A percentile compares a stretch with the other conserved stretches of the same genome.
These are phyloP conservation scores for Plenodomus tracheiphilus DNA, from an alignment of 2,329 filamentous ascomycete species.

Conservation along the genomic window DNA sequence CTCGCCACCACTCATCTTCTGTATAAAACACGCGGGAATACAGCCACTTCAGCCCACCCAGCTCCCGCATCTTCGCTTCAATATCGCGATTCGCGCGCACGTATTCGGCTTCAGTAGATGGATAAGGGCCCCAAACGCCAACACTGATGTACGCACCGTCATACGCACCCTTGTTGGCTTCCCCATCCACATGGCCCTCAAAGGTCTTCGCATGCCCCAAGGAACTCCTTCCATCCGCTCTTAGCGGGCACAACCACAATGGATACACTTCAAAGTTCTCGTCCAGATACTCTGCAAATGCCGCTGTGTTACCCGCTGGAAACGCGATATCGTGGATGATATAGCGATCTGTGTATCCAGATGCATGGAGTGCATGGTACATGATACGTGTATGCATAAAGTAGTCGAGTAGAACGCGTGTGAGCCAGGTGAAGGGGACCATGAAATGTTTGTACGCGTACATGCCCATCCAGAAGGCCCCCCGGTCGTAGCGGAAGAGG, in stretches of 20 bases:
- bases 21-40: constrained; percentile 86
- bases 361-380: constrained; percentile 65
- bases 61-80: constrained; percentile 67
- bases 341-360: constrained; percentile 57
- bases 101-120: constrained; percentile 60
- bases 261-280: constrained; percentile 56
- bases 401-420: constrained; percentile 61
- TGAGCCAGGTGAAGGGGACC: constrained; percentile 61
- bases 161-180: constrained; percentile 10
- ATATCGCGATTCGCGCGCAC: constrained; percentile 70
- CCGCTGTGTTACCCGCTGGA: constrained; percentile 54
- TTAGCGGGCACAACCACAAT: constrained; percentile 61
- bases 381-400: constrained; percentile 66
- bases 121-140: constrained; percentile 77
- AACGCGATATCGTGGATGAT: constrained; percentile 67
- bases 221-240: constrained; percentile 34
- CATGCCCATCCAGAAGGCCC: constrained; percentile 65
- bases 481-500: constrained; percentile 65
- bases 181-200: constrained; percentile 3
- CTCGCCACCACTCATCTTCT: constrained; percentile 69
- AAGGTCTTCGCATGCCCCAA: constrained; percentile 34
- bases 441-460: constrained; percentile 64
- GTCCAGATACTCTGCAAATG: constrained; percentile 58
- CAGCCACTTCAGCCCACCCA: constrained; percentile 83
- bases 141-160: constrained; percentile 43